Evolutionary conservation across 306 rosid genomes (phyloP).

Genomic region (Fragaria iinumae): DNA sequence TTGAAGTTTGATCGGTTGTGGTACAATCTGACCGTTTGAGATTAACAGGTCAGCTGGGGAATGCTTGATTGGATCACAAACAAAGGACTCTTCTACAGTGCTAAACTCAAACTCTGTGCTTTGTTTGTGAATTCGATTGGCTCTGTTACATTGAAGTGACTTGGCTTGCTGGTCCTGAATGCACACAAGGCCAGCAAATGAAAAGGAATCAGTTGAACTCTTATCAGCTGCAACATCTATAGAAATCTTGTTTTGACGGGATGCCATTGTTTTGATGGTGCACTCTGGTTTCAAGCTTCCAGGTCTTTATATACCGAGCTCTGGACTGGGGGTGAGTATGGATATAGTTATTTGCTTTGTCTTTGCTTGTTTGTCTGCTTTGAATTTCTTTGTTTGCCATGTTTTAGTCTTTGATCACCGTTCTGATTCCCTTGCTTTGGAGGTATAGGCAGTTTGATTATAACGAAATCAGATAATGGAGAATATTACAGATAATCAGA

Average conservation of each 20-base stretch:
- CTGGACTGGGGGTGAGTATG: neutral
- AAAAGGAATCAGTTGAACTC: conserved; percentile 49
- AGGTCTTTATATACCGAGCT: conserved; percentile 24
- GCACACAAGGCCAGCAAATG: conserved; percentile 56
- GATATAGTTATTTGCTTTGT: conserved; percentile 19
- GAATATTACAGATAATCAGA: conserved; percentile 1
- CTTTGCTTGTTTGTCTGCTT: conserved; percentile 16
- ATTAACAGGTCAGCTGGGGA: conserved; percentile 48
- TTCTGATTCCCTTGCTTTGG: conserved; percentile 6
- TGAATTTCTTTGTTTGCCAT: neutral
- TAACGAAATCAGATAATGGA: neutral
- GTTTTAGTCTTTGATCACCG: neutral
- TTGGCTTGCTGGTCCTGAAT: conserved; percentile 51
- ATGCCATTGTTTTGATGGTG: conserved; percentile 41
- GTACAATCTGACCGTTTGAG: conserved; percentile 47
- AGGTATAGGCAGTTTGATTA: conserved; percentile 8
- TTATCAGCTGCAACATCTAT: conserved; percentile 33
- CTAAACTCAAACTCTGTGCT: conserved; percentile 49
- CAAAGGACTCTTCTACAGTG: conserved; percentile 32
- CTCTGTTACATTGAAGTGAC: conserved; percentile 24
- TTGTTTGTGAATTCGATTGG: conserved; percentile 32
- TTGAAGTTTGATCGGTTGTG: conserved; percentile 35
- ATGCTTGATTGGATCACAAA: conserved; percentile 35
- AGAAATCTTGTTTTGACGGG: conserved; percentile 32
- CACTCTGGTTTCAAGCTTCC: conserved; percentile 20